These are phyloP conservation scores for Silene conica DNA, from an alignment of 148 eudicot species.

Conservation along the genomic window DNA sequence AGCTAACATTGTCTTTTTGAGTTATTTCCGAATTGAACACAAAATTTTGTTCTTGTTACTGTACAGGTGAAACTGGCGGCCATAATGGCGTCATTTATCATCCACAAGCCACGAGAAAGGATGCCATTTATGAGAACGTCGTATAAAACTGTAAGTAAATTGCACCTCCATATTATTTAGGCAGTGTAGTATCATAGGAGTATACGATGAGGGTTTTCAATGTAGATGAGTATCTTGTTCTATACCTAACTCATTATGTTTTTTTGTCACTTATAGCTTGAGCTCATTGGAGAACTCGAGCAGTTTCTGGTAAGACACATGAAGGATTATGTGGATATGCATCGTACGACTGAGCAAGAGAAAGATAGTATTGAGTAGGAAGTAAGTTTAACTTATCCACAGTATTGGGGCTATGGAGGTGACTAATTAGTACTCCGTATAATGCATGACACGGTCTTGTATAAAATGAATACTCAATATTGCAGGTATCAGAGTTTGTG, in stretches of 20 bases:
- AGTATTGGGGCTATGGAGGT: neutral
- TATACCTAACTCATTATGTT: constrained; percentile 5
- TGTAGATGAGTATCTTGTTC: neutral
- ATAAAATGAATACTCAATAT: neutral
- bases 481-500: constrained; percentile 78
- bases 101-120: constrained; percentile 81
- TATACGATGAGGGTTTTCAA: neutral
- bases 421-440: neutral
- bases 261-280: constrained; percentile 48
- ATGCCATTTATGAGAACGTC: constrained; percentile 73
- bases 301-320: constrained; percentile 74
- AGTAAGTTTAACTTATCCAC: constrained; percentile 40
- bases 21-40: neutral
- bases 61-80: constrained; percentile 81
- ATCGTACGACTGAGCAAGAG: constrained; percentile 90
- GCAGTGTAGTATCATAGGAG: neutral
- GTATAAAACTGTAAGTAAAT: constrained; percentile 57
- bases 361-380: constrained; percentile 96
- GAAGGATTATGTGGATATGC: constrained; percentile 86
- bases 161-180: neutral
- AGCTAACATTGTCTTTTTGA: neutral
- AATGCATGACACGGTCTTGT: neutral
- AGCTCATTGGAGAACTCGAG: constrained; percentile 71
- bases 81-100: constrained; percentile 79
- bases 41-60: constrained; percentile 13